phyloP scores from a whole-genome alignment of 768 basidiomycete species.

The Ephemerocybe angulata region DNA sequence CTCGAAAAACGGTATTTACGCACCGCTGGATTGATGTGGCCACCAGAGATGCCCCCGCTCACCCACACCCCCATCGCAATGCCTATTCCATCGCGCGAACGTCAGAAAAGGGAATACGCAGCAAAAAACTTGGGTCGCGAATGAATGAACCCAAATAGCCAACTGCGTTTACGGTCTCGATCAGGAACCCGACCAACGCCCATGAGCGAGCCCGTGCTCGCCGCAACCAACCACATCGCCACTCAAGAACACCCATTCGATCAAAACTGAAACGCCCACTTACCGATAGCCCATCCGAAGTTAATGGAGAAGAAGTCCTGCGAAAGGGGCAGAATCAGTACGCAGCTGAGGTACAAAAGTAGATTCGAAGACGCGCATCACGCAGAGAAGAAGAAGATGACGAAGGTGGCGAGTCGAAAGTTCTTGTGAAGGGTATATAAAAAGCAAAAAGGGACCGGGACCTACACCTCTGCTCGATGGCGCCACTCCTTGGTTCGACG shows the following conservation, averaged over 20 bases:
- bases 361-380: too few relatives aligned
- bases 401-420: too few relatives aligned
- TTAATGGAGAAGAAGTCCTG: slow-evolving; percentile 47
- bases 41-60: slow-evolving; percentile 63
- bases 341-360: too few relatives aligned
- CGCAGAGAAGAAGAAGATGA: not conserved
- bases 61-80: slow-evolving; percentile 68
- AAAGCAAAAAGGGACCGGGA: too few relatives aligned
- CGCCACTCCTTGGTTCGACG: slow-evolving; percentile 41
- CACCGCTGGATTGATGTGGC: slow-evolving; percentile 73
- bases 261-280: not conserved
- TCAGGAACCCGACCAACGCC: too few relatives aligned
- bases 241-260: too few relatives aligned
- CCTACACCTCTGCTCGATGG: slow-evolving; percentile 51
- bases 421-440: too few relatives aligned
- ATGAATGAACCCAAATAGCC: not conserved
- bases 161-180: too few relatives aligned
- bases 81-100: slow-evolving; percentile 4
- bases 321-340: not conserved
- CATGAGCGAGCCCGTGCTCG: too few relatives aligned
- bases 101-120: not conserved
- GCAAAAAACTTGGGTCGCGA: not conserved
- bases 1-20: slow-evolving; percentile 14
- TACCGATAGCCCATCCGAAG: slow-evolving; percentile 56
- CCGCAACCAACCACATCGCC: too few relatives aligned